Percentiles rank a stretch among this genome's conserved stretches.
Evolutionary conservation across 768 basidiomycete species (phyloP).

Genomic region (Termitomyces sp.): DNA sequence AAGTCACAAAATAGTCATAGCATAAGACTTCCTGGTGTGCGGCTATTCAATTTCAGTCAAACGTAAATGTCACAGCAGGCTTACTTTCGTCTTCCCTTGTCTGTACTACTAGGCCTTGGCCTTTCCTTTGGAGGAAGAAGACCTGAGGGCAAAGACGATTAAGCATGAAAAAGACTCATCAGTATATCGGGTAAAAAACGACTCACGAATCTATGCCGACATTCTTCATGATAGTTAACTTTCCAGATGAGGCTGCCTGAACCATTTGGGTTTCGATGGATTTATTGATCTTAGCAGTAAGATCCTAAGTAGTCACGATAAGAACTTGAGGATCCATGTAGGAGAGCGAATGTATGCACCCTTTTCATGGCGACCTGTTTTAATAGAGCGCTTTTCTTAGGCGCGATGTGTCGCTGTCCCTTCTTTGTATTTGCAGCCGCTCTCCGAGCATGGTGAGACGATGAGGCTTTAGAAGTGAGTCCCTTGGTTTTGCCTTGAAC

Average conservation of each 20-base stretch:
- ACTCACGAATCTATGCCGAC: conserved; percentile 41
- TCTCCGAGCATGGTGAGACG: conserved; percentile 57
- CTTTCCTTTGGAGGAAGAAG: conserved; percentile 17
- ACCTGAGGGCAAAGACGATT: conserved; percentile 6
- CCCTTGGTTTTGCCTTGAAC: conserved; percentile 87
- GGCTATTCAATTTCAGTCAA: not conserved
- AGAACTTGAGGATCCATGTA: not conserved
- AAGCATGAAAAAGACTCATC: not conserved
- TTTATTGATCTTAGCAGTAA: conserved; percentile 88
- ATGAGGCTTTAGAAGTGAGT: conserved; percentile 52
- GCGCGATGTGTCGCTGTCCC: conserved; percentile 72
- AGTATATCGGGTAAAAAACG: not conserved
- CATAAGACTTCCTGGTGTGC: not conserved
- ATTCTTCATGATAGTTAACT: conserved; percentile 90
- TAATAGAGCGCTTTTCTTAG: conserved; percentile 73
- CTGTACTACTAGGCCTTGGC: conserved; percentile 4
- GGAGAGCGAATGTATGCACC: conserved; percentile 34
- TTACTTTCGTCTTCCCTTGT: not conserved
- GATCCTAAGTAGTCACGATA: conserved; percentile 41
- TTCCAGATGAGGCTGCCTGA: conserved; percentile 81
- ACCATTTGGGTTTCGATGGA: conserved; percentile 93
- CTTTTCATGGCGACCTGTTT: conserved; percentile 78
- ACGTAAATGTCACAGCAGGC: not conserved
- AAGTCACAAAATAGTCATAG: not conserved
- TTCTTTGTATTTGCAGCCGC: conserved; percentile 74